These are phyloP conservation scores for Saccharomycopsis selenospora DNA, from an alignment of 805 yeast genomes.

Conservation along the genomic window DNA sequence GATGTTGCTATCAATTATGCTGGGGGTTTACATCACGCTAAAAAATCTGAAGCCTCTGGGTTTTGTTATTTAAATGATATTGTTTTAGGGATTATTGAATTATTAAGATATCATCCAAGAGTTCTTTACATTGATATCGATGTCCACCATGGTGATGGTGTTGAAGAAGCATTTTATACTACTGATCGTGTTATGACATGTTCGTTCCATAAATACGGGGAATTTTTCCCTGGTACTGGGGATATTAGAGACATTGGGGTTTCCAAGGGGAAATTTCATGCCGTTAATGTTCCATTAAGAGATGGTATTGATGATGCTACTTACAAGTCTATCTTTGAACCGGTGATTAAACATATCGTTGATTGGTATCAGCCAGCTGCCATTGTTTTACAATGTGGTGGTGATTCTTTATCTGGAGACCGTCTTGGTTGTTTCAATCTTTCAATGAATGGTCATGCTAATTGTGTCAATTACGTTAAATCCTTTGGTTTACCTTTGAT, in stretches of 20 bases:
- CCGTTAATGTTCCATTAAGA: conserved; percentile 78
- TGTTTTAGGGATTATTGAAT: conserved; percentile 73
- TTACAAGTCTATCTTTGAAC: conserved; percentile 78
- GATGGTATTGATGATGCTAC: conserved; percentile 91
- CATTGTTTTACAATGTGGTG: conserved; percentile 97
- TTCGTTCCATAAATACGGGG: conserved; percentile 82
- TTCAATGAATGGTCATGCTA: conserved; percentile 91
- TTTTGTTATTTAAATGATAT: conserved; percentile 89
- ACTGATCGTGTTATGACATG: conserved; percentile 89
- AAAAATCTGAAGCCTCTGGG: conserved; percentile 83
- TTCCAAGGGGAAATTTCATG: conserved; percentile 74
- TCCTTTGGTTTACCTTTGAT: conserved; percentile 82
- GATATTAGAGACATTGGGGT: conserved; percentile 78
- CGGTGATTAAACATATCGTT: conserved; percentile 67
- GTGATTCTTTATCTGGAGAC: conserved; percentile 94
- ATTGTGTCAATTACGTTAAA: conserved; percentile 84
- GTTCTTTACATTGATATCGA: conserved; percentile 86
- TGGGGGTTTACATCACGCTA: conserved; percentile 92
- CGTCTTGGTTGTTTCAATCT: conserved; percentile 92
- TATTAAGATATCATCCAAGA: conserved; percentile 75
- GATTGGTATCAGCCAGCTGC: conserved; percentile 94
- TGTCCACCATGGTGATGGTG: conserved; percentile 94
- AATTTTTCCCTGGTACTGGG: conserved; percentile 92
- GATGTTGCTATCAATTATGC: conserved; percentile 92
- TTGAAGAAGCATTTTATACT: conserved; percentile 87